These are phyloP conservation scores for Eudorina sp. DNA, from an alignment of 139 green algal genomes.

Conservation along the genomic window DNA sequence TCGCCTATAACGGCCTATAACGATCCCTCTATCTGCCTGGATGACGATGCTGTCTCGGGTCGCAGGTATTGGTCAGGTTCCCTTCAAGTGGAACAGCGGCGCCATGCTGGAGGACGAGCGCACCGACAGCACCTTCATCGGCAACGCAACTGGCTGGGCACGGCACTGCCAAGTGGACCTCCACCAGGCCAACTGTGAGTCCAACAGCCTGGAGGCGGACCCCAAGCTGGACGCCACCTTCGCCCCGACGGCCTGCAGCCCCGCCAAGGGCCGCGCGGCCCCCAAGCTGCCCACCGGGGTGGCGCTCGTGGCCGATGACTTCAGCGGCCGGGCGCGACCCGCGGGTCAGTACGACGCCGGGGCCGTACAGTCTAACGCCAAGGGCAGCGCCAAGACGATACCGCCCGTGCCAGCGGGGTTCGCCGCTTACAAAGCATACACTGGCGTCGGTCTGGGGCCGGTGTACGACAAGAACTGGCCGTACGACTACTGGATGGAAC, in stretches of 20 bases:
- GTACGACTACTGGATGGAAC: slow-evolving; percentile 27
- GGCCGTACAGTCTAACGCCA: slow-evolving; percentile 3
- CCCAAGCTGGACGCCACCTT: slow-evolving; percentile 19
- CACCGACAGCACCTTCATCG: background rate
- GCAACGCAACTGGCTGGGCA: slow-evolving; percentile 35
- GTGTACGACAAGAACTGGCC: slow-evolving; percentile 45
- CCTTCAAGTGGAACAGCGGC: slow-evolving; percentile 42
- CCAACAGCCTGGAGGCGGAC: slow-evolving; percentile 23
- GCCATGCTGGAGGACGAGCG: slow-evolving; percentile 57
- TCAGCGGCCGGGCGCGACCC: slow-evolving; percentile 22
- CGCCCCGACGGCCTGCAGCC: slow-evolving; percentile 22
- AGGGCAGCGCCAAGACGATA: background rate
- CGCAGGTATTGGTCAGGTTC: background rate
- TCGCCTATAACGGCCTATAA: no score
- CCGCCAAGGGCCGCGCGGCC: background rate
- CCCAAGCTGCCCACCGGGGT: background rate
- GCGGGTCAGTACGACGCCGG: slow-evolving; percentile 8
- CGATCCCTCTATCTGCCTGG: no score
- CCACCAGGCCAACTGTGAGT: background rate
- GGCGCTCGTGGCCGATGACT: slow-evolving; percentile 39
- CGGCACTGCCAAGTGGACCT: background rate
- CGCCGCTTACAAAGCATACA: background rate
- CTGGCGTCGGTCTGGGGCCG: background rate
- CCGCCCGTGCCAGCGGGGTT: slow-evolving; percentile 19
- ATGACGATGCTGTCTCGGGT: no score